Conservation (phyloP, 2,329 filamentous ascomycete species). For the Zasmidium citrigriseum region DNA sequence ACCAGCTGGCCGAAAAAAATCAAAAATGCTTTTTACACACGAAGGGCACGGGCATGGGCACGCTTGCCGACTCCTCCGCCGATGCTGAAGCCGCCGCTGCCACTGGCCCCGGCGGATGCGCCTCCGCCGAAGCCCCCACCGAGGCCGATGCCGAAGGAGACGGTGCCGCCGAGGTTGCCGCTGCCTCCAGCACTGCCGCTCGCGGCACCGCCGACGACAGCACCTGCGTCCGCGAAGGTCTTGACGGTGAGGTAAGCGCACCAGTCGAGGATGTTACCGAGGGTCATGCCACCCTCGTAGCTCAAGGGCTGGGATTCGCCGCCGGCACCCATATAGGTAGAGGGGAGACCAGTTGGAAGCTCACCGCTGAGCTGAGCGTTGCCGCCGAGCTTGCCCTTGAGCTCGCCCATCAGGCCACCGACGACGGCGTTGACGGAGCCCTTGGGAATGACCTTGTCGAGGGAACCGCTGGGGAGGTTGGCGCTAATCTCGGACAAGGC, state of each 20-base stretch:
- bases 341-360: constrained; percentile 8
- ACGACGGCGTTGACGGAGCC: constrained; percentile 10
- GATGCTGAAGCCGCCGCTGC: not conserved
- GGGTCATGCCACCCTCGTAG: constrained; percentile 17
- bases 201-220: constrained; percentile 2
- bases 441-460: constrained; percentile 16
- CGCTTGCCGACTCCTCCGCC: constrained; percentile 1
- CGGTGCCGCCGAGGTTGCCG: constrained; percentile 9
- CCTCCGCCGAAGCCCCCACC: not conserved
- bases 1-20: not conserved
- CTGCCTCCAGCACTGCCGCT: not conserved
- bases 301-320: constrained; percentile 6
- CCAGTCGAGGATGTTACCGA: constrained; percentile 20
- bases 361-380: constrained; percentile 1
- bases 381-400: constrained; percentile 6
- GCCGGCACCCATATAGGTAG: not conserved
- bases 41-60: constrained; percentile 11
- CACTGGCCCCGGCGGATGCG: not conserved
- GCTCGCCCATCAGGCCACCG: constrained; percentile 8
- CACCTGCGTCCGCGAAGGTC: constrained; percentile 11
- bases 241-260: constrained; percentile 16
- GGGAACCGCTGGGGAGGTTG: constrained; percentile 8
- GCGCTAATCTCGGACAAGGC: constrained; percentile 6
- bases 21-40: constrained; percentile 3
- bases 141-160: constrained; percentile 8